Evolutionary conservation across 1,284 basidiomycete genomes (phyloP).

Genomic region (Ceratobasidium sp.): DNA sequence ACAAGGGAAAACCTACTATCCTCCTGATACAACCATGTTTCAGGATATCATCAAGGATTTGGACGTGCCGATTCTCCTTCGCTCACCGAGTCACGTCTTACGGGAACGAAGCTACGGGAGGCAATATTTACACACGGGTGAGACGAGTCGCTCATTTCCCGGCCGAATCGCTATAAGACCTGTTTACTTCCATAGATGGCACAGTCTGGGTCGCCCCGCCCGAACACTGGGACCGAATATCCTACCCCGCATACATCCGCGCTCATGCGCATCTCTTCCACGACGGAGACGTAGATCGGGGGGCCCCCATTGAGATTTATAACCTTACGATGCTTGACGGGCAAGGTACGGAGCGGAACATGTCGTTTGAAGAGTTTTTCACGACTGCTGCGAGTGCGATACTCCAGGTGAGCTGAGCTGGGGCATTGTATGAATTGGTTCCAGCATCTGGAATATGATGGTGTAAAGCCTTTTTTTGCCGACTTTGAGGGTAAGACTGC

Average conservation of each 20-base stretch:
- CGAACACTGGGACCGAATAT: conserved; percentile 85
- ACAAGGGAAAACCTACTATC: not conserved
- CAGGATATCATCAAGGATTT: conserved; percentile 8
- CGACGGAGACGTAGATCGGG: conserved; percentile 78
- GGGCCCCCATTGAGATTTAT: conserved; percentile 52
- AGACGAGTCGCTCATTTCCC: not conserved
- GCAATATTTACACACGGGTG: not conserved
- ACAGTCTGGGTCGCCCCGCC: not conserved
- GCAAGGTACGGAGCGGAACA: conserved; percentile 15
- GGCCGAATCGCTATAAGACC: too few relatives aligned
- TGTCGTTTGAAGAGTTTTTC: conserved; percentile 26
- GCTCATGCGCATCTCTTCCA: conserved; percentile 82
- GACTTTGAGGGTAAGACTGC: too few relatives aligned
- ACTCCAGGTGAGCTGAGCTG: conserved; percentile 4
- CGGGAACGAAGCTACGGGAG: conserved; percentile 4
- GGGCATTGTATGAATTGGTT: too few relatives aligned
- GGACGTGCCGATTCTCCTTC: conserved; percentile 11
- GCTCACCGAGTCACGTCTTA: conserved; percentile 3
- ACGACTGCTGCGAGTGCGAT: conserved; percentile 2
- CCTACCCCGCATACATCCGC: conserved; percentile 91
- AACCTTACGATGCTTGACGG: conserved; percentile 12
- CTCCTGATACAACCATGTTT: not conserved
- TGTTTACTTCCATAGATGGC: not conserved
- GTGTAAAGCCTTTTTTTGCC: too few relatives aligned
- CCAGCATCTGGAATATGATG: too few relatives aligned